Evolutionary conservation across 2,329 filamentous ascomycete species (phyloP), one percentile per base, ranked within the genome.

Genomic region (Colletotrichum gloeosporioides): DNA sequence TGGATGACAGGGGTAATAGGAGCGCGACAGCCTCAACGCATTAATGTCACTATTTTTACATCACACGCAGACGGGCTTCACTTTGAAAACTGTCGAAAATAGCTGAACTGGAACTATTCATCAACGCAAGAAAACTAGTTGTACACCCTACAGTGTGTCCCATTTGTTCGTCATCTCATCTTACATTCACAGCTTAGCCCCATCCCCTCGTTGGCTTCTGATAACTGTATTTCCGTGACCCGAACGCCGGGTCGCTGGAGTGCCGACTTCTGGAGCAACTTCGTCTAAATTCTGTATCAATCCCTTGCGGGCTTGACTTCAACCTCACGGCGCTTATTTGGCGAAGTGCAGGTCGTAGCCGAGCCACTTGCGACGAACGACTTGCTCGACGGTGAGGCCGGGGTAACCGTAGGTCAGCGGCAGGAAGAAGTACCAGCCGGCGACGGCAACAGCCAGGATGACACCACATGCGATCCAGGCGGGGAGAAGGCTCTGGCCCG

Each of bases 331-430:
- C 55, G n/a, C 77, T 88, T 94, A 99, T 92, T 99, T 99, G 76
- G 97, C 97, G 88, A 99, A 99, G 88, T 99, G 97, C 83, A 99
- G 90, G 85, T 99, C 97, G 84, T 99, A 99, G 78, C 95, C 95
- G 79, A 99, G 90, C 96, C 96, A 99, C 89, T 98, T 98, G 85
- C 97, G 93, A 78, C 93, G 91, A 78, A 94, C 87, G 34, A 99
- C 94, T 83, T 95, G 89, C 15, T 93, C 92, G 22, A 98, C 93
- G 72, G 89, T 92, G 81, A 99, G 90, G 39, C 96, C 96, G 6
- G 97, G 97, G 84, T 95, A 96, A 70, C 97, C 97, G 84, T 99
- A 99, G 2, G 97, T 99, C 82, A 99, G 88, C 25, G 97, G 97
- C 78, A 98, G 91, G 89, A 98, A 99, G 90, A 95, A 99, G 85